phyloP scores from a whole-genome alignment of 2,329 filamentous ascomycete genomes.

The Trichophyton benhamiae region DNA sequence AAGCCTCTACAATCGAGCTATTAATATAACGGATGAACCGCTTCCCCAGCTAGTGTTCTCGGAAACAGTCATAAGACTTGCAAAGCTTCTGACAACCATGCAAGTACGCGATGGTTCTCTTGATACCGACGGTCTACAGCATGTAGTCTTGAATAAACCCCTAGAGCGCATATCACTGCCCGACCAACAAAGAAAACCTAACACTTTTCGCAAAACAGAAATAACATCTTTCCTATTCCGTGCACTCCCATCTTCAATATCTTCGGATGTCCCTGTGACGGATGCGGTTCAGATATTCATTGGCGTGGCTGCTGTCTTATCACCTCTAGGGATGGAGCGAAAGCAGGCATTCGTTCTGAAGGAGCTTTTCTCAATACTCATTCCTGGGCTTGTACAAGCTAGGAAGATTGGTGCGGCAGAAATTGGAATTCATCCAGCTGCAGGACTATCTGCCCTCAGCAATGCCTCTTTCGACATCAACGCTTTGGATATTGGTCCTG shows the following conservation, averaged over 20 bases:
- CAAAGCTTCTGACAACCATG: slow-evolving; percentile 41
- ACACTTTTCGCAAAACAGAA: slow-evolving; percentile 45
- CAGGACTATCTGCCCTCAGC: slow-evolving; percentile 64
- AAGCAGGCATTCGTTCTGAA: slow-evolving; percentile 87
- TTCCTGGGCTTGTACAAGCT: slow-evolving; percentile 76
- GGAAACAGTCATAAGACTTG: slow-evolving; percentile 45
- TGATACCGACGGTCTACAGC: slow-evolving; percentile 41
- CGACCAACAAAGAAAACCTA: slow-evolving; percentile 25
- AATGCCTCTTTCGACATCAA: slow-evolving; percentile 36
- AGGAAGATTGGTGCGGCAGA: slow-evolving; percentile 90
- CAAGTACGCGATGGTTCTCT: slow-evolving; percentile 40
- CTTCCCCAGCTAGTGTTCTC: slow-evolving; percentile 43
- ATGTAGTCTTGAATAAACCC: slow-evolving; percentile 46
- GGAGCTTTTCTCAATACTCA: slow-evolving; percentile 70
- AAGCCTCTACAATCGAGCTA: slow-evolving; percentile 42
- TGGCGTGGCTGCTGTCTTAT: slow-evolving; percentile 77
- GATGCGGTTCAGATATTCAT: slow-evolving; percentile 70
- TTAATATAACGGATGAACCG: slow-evolving; percentile 41
- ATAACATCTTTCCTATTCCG: slow-evolving; percentile 55
- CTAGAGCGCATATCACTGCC: slow-evolving; percentile 25
- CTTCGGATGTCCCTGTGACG: slow-evolving; percentile 53
- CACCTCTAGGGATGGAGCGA: slow-evolving; percentile 63
- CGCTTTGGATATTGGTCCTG: slow-evolving; percentile 30
- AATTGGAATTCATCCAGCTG: slow-evolving; percentile 86
- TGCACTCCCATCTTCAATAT: slow-evolving; percentile 53